Evolutionary conservation across 2,329 filamentous ascomycete genomes (phyloP), one percentile per base, ranked within the genome.

Genomic region (Fusarium ramigenum): DNA sequence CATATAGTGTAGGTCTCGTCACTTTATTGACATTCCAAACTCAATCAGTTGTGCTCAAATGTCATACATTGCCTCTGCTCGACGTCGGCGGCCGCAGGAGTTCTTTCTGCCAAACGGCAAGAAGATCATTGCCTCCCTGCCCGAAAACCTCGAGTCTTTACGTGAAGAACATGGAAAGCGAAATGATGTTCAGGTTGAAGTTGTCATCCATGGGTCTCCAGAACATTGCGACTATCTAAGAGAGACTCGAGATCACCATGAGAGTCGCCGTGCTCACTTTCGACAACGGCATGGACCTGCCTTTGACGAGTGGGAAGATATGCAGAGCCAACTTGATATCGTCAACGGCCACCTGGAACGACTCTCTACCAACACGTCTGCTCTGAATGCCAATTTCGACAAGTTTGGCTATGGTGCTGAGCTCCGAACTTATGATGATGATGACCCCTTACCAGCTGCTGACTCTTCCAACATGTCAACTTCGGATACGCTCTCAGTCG

Each of bases 331-430:
- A 70, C 81, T 92, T 16, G 85, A 88, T 64, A 80, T 80, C 1
- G 82, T 91, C n/a, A 84, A 83, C 16, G 72, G 77, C 4, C 88
- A 91, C 78, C 80, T 92, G 11, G 85, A 89, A 64, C 82, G 85
- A 69, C 80, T 91, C 58, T 86, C 84, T 5, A 85, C 87, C 63
- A 87, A 89, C 74, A 84, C 86, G 7, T 85, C 88, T n/a, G 77
- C 86, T 23, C 81, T 92, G 28, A 87, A 89, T 74, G 88, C 88
- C 39, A 91, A 88, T 77, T 92, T 92, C 77, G 85, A 85, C 61
- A 89, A 89, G 75, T 92, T 90, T 81, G 90, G 90, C 3, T 92
- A 91, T 77, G 85, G 84, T 54, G 89, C 89, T 34, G 85, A 88
- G 78, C 80, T 92, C 59, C 83, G 89, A 62, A 87, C 85, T 60